These are phyloP conservation scores for Corrigiola litoralis DNA, from an alignment of 179 eudicot genomes.

Conservation along the genomic window DNA sequence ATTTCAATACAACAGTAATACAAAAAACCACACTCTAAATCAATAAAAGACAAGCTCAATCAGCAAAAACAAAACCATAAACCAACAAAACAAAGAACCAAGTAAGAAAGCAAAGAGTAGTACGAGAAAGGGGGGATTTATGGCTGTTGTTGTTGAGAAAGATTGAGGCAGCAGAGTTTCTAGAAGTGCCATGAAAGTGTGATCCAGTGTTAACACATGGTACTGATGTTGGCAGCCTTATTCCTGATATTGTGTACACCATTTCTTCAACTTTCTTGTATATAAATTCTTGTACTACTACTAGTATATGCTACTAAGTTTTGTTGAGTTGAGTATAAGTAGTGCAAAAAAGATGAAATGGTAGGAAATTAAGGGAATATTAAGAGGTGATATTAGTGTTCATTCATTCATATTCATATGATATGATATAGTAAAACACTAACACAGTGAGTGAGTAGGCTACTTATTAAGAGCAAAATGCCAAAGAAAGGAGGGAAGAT, in stretches of 20 bases:
- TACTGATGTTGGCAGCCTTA: conserved; percentile 34
- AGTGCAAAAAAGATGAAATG: conserved; percentile 6
- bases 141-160: conserved; percentile 19
- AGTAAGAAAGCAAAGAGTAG: conserved; percentile 13
- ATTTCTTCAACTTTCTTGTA: conserved; percentile 7
- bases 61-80: not conserved
- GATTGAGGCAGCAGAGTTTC: conserved; percentile 22
- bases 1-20: not conserved
- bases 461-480: not conserved
- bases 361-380: not conserved
- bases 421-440: too few species aligned
- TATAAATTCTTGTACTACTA: not conserved
- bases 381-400: not conserved
- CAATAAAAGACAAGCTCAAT: conserved; percentile 6
- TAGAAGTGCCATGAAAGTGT: conserved; percentile 23
- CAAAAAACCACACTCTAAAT: not conserved
- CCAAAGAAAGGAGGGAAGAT: conserved; percentile 3
- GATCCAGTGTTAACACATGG: conserved; percentile 33
- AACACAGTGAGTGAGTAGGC: conserved; percentile 9
- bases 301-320: conserved; percentile 11
- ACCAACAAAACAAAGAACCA: not conserved
- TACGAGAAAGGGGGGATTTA: conserved; percentile 26
- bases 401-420: not conserved
- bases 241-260: conserved; percentile 53
- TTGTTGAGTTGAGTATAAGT: not conserved